Percentiles rank a stretch among this genome's conserved stretches.
These are phyloP conservation scores for Aspergillus tamarii DNA, from an alignment of 2,329 filamentous ascomycete species.

Conservation along the genomic window DNA sequence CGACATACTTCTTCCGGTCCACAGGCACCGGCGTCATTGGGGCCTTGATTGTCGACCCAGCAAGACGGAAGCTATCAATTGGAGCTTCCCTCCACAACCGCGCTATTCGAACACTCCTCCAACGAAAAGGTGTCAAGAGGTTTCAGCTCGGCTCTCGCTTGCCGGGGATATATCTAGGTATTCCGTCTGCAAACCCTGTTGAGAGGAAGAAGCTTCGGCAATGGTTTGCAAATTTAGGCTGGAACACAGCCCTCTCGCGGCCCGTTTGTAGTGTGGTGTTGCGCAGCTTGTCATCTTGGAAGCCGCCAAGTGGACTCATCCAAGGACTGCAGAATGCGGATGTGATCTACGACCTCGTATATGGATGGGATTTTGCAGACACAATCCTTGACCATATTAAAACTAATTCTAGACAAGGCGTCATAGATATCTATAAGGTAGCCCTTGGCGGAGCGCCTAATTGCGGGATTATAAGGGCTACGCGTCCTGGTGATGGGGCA, in stretches of 20 bases:
- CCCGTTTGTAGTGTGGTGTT: constrained; percentile 74
- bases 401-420: constrained; percentile 73
- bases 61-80: constrained; percentile 83
- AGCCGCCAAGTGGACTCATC: constrained; percentile 74
- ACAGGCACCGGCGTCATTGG: constrained; percentile 76
- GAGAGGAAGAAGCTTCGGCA: constrained; percentile 65
- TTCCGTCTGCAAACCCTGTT: constrained; percentile 68
- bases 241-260: constrained; percentile 71
- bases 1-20: constrained; percentile 78
- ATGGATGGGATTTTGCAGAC: constrained; percentile 75
- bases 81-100: constrained; percentile 86
- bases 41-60: constrained; percentile 85
- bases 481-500: constrained; percentile 66
- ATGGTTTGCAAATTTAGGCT: constrained; percentile 90
- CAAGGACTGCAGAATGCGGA: constrained; percentile 73
- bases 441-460: constrained; percentile 71
- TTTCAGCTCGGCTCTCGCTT: constrained; percentile 81
- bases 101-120: constrained; percentile 74
- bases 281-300: constrained; percentile 72
- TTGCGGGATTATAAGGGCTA: constrained; percentile 83
- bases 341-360: constrained; percentile 80
- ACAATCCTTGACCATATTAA: constrained; percentile 75
- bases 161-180: constrained; percentile 83
- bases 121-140: constrained; percentile 72
- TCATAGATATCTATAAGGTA: constrained; percentile 77